Percentiles rank a stretch among this genome's conserved stretches.
phyloP scores from a whole-genome alignment of 305 asterid genomes.

The Nicotiana rustica region DNA sequence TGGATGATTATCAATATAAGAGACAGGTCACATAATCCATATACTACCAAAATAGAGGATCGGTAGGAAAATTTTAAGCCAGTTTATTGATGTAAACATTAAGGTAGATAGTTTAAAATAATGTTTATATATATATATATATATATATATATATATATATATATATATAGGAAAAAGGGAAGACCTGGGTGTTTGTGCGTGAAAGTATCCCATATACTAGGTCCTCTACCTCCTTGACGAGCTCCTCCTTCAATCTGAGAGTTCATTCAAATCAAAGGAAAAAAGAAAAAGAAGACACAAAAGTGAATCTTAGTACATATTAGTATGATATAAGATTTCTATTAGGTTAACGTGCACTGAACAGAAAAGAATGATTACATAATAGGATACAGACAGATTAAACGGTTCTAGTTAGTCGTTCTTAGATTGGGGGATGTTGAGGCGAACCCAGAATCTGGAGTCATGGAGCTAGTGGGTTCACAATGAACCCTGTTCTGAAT shows the following conservation, averaged over 20 bases:
- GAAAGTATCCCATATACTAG: slow-evolving; percentile 36
- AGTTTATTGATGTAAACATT: background rate
- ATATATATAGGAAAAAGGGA: background rate
- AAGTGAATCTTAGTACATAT: background rate
- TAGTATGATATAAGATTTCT: background rate
- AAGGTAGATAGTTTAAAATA: background rate
- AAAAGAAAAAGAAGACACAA: background rate
- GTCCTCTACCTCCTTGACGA: slow-evolving; percentile 31
- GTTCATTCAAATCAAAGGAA: background rate
- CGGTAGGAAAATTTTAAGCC: background rate
- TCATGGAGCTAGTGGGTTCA: background rate
- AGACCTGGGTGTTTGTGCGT: slow-evolving; percentile 27
- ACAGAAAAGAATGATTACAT: too few relatives aligned
- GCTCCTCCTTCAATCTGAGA: slow-evolving; percentile 31
- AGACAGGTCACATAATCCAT: too few relatives aligned
- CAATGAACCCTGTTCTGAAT: background rate
- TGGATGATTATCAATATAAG: too few relatives aligned
- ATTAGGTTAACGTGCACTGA: background rate
- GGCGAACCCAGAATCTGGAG: background rate
- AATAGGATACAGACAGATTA: background rate
- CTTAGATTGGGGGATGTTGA: background rate
- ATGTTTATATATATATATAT: too few relatives aligned
- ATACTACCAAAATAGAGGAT: background rate
- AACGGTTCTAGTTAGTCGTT: background rate
- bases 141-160: too few relatives aligned